Conservation (phyloP, 2,329 filamentous ascomycete genomes). For the Stagonosporopsis cucurbitacearum region DNA sequence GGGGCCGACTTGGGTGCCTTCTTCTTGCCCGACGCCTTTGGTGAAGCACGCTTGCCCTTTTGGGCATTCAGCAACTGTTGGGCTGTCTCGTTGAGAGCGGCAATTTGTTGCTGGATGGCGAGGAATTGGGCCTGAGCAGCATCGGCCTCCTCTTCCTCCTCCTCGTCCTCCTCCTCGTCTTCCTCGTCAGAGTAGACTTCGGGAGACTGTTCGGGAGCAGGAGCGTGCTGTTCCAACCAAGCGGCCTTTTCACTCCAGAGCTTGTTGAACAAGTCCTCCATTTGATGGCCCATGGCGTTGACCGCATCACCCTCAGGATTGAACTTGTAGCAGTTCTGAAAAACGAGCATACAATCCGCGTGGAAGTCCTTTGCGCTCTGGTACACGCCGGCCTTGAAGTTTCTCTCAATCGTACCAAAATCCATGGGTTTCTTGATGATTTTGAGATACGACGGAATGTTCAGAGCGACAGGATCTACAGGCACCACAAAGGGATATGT, state of each 20-base stretch:
- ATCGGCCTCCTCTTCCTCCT: constrained; percentile 58
- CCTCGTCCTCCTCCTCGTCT: constrained; percentile 72
- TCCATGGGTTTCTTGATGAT: constrained; percentile 99
- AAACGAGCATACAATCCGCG: constrained; percentile 79
- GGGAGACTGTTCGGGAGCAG: constrained; percentile 69
- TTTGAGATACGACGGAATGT: constrained; percentile 91
- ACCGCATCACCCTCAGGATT: constrained; percentile 82
- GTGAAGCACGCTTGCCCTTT: constrained; percentile 61
- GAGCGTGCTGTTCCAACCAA: constrained; percentile 79
- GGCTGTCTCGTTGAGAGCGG: constrained; percentile 69
- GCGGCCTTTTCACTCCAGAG: constrained; percentile 80
- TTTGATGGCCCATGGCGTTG: constrained; percentile 71
- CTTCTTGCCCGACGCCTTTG: constrained; percentile 55
- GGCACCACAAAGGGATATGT: constrained; percentile 80
- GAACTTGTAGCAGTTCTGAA: constrained; percentile 91
- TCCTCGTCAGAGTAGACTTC: constrained; percentile 61
- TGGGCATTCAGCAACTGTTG: constrained; percentile 56
- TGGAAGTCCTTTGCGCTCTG: constrained; percentile 84
- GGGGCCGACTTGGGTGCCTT: constrained; percentile 50
- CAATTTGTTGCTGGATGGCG: constrained; percentile 69
- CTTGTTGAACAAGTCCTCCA: constrained; percentile 76
- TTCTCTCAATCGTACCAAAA: constrained; percentile 77
- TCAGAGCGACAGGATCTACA: constrained; percentile 91
- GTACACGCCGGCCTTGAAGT: constrained; percentile 81
- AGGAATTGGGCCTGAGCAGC: constrained; percentile 53